These are phyloP conservation scores for Tuctoria greenei DNA, from an alignment of 176 grass and related monocot genomes.

Conservation along the genomic window DNA sequence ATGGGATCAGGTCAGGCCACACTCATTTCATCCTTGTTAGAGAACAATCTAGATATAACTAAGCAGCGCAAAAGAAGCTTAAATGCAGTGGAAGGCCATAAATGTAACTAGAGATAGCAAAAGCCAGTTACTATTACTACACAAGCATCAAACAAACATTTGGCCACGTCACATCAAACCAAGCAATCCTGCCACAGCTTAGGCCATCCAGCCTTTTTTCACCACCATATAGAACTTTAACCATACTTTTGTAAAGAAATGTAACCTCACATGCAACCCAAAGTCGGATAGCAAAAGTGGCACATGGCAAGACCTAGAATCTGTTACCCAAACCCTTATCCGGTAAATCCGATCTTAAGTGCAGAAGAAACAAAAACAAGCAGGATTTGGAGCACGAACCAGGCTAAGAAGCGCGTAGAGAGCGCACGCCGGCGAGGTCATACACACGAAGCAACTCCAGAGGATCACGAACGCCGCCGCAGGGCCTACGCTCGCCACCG, in stretches of 20 bases:
- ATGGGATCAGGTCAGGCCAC: neutral
- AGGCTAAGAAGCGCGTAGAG: conserved; percentile 71
- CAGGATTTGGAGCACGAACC: conserved; percentile 53
- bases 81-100: neutral
- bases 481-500: conserved; percentile 64
- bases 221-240: conserved; percentile 36
- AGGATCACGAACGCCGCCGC: conserved; percentile 82
- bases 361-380: conserved; percentile 11
- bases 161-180: conserved; percentile 16
- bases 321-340: neutral
- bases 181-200: conserved; percentile 12
- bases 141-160: conserved; percentile 31
- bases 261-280: conserved; percentile 43
- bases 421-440: conserved; percentile 60
- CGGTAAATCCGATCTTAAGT: neutral
- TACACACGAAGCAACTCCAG: conserved; percentile 88
- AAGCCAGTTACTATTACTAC: neutral
- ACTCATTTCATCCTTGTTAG: conserved; percentile 24
- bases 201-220: conserved; percentile 33
- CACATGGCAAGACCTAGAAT: conserved; percentile 42
- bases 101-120: conserved; percentile 20
- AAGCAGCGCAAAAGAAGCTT: conserved; percentile 1
- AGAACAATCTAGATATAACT: conserved; percentile 26
- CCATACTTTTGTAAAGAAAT: conserved; percentile 39
- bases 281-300: conserved; percentile 21